These are phyloP conservation scores for Penstemon barbatus DNA, from an alignment of 257 asterid genomes.

Conservation along the genomic window DNA sequence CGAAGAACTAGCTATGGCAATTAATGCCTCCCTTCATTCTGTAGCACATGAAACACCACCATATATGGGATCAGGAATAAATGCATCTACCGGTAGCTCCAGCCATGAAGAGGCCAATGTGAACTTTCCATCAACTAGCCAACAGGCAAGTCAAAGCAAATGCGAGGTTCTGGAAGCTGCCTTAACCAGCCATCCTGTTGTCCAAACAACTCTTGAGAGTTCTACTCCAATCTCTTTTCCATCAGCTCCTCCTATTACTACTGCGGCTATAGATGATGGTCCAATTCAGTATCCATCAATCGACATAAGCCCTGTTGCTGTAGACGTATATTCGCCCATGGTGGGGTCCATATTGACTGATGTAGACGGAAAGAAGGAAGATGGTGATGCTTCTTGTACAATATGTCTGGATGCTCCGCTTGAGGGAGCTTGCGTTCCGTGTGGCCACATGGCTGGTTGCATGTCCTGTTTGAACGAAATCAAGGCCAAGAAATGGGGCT, in stretches of 20 bases:
- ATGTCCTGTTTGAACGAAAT: constrained; percentile 79
- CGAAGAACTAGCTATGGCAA: constrained; percentile 58
- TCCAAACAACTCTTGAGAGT: constrained; percentile 33
- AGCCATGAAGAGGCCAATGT: constrained; percentile 27
- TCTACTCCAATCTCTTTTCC: constrained; percentile 40
- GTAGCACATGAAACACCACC: constrained; percentile 38
- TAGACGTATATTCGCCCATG: constrained; percentile 40
- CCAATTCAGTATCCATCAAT: constrained; percentile 80
- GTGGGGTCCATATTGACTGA: constrained; percentile 22
- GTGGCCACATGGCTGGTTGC: constrained; percentile 98
- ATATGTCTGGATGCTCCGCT: constrained; percentile 79
- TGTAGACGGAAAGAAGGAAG: constrained; percentile 34
- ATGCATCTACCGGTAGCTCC: constrained; percentile 39
- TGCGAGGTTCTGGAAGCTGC: constrained; percentile 36
- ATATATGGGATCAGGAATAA: constrained; percentile 35
- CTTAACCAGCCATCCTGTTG: constrained; percentile 33
- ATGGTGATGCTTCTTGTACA: constrained; percentile 53
- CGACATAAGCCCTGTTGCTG: constrained; percentile 49
- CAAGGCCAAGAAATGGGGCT: constrained; percentile 75
- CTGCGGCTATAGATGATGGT: constrained; percentile 39
- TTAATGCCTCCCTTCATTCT: constrained; percentile 68
- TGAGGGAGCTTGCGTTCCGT: constrained; percentile 92
- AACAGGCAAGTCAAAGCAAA: constrained; percentile 33
- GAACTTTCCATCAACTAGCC: constrained; percentile 36
- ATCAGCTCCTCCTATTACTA: constrained; percentile 60